Percentiles rank a stretch among this genome's conserved stretches.
phyloP scores from a whole-genome alignment of 306 rosid species.

The Gastrolobium villosum region DNA sequence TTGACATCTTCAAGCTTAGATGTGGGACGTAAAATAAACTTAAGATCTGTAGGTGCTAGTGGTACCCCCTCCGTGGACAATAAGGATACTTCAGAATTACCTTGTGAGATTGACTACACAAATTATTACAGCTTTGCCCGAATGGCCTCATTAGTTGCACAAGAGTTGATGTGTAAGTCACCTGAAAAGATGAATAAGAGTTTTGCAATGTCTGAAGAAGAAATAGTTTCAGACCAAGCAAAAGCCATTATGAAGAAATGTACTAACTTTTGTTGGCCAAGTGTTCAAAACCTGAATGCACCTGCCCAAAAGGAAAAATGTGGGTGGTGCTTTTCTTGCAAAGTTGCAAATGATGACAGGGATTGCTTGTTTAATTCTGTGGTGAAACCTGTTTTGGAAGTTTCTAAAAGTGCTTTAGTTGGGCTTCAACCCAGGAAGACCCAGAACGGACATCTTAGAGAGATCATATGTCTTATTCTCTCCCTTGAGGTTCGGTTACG shows the following conservation, averaged over 20 bases:
- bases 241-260: conserved; percentile 78
- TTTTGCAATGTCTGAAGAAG: conserved; percentile 69
- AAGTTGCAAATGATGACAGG: conserved; percentile 68
- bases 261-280: conserved; percentile 74
- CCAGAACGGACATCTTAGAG: conserved; percentile 72
- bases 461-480: conserved; percentile 67
- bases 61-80: conserved; percentile 43
- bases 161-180: conserved; percentile 67
- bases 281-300: conserved; percentile 56
- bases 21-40: conserved; percentile 48
- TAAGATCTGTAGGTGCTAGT: conserved; percentile 54
- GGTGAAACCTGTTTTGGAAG: conserved; percentile 59
- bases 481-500: conserved; percentile 84
- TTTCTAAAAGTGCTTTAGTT: conserved; percentile 54
- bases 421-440: conserved; percentile 60
- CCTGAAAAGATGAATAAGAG: conserved; percentile 68
- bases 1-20: conserved; percentile 59
- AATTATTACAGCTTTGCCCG: conserved; percentile 84
- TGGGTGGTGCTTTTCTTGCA: conserved; percentile 94
- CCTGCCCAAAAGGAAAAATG: conserved; percentile 82
- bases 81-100: conserved; percentile 47
- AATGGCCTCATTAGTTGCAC: conserved; percentile 74
- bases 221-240: conserved; percentile 75
- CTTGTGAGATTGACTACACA: conserved; percentile 57
- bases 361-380: conserved; percentile 80